Conservation (phyloP, 805 yeast species). For the Saccharomycopsis guyanensis region DNA sequence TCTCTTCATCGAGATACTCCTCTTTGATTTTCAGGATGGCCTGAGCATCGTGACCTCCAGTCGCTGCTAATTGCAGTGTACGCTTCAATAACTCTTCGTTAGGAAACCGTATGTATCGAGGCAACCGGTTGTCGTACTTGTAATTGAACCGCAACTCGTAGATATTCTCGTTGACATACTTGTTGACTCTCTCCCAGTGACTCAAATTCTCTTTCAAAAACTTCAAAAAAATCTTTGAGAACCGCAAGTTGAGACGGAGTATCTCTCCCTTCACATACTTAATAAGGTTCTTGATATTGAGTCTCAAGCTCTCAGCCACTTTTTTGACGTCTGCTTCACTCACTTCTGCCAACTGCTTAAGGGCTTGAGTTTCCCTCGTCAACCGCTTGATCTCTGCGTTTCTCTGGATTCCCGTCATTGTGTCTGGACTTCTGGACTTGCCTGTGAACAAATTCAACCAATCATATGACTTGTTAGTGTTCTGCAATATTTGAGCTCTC, state of each 20-base stretch:
- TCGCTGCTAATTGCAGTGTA: neutral
- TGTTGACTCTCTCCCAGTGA: slow-evolving; percentile 17
- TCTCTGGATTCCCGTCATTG: slow-evolving; percentile 31
- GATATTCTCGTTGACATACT: slow-evolving; percentile 14
- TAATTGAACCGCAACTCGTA: slow-evolving; percentile 18
- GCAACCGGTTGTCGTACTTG: slow-evolving; percentile 19
- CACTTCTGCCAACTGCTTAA: slow-evolving; percentile 33
- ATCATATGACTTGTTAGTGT: slow-evolving; percentile 1
- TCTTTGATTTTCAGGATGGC: slow-evolving; percentile 2
- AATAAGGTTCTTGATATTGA: slow-evolving; percentile 27
- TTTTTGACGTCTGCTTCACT: slow-evolving; percentile 31
- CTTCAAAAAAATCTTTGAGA: slow-evolving; percentile 28
- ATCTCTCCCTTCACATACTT: slow-evolving; percentile 27
- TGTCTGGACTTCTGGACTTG: slow-evolving; percentile 17
- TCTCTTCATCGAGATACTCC: slow-evolving; percentile 11
- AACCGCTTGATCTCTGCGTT: slow-evolving; percentile 31
- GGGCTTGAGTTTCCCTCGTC: slow-evolving; percentile 30
- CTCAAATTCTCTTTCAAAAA: slow-evolving; percentile 28
- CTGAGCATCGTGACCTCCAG: neutral
- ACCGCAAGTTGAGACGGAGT: slow-evolving; percentile 26
- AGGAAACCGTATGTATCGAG: slow-evolving; percentile 19
- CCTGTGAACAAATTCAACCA: slow-evolving; percentile 19
- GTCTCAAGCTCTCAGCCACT: slow-evolving; percentile 29
- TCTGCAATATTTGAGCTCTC: neutral
- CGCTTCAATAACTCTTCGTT: slow-evolving; percentile 5